Base-by-base conservation (phyloP, 768 basidiomycete species). In the Leccinum barrowsii region DNA sequence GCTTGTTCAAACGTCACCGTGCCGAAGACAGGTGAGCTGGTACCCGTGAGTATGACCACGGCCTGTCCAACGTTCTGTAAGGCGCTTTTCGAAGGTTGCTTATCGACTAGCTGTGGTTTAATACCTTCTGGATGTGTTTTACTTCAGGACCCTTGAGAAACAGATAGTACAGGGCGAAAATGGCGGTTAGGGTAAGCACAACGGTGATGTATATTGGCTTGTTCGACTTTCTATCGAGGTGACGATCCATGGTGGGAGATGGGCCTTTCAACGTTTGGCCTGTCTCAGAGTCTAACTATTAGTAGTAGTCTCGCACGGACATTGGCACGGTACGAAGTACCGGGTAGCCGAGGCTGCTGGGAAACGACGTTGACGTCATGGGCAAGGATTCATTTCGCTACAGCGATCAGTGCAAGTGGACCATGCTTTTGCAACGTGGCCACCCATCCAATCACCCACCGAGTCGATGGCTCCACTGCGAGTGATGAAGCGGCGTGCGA, bases 1-100 rank as follows among this genome's bases (percentile, higher is more conserved):
- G 75, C 55, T 70, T 92, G 90, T 28, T 78, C 76, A 71, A 93
- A 91, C 42, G 76, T 78, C 58, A 92, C 82, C 4, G 79, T 83
- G 42, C 92, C 91, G 42, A 75, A 72, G 52, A 87, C 86, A 47
- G 73, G 70, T 4, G 84, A 82, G 64, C 81, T 80, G 42, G 42
- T 26, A 7, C 87, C 87, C 54, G 77, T 79, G 60, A 92, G 74
- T 44, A 89, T 80, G 2, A 80, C 87, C 35, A 81, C 74, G 24
- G 84, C 84, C 84, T 85, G 64, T 37, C 28, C 6, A 24, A 55
- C 8, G 11, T 12, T 42, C 55, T n/a, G 15, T n/a, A n/a, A 32
- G 7, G 26, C 13, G 17, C 24, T 15, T 17, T 19, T 42, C 7
- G 17, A 46, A n/a, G 11, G 19, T 22, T 21, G 11, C 11, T 17